Evolutionary conservation across 129 eudicot genomes (phyloP), one percentile per base, ranked within the genome.

Genomic region (Ambrosia artemisiifolia): DNA sequence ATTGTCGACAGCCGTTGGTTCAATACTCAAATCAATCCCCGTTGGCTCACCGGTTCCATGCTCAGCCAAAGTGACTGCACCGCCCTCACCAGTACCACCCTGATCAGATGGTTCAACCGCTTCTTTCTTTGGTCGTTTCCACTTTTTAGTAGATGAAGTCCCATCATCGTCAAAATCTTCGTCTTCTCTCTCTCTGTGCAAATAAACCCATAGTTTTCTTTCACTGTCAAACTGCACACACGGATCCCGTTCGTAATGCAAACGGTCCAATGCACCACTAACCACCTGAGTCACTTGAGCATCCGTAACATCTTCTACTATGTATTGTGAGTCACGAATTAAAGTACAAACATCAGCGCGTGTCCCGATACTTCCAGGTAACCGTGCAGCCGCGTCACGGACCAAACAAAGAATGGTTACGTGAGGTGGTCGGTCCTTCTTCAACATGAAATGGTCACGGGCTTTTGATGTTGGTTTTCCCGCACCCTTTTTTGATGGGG

Each of bases 131-230:
- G 82, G 99, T 75, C 97, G 77, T 77, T 89, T 90, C 99, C 99
- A 95, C 76, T 95, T 95, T 82, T 95, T 95, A 2, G 99, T 95
- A n/a, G 97, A 90, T 0, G 97, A 91, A 57, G 99, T 95, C 57
- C 99, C 99, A 47, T 95, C 99, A 76, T 95, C 99, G 64, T 95
- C 99, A 30, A 95, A 95, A 82, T 95, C 99, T 70, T 95, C 99
- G 68, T 95, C 99, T 68, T 90, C 99, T 74, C 97, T 80, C 2
- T 95, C 99, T 74, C 99, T 70, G 48, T 95, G 99, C 67, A 95
- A 80, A 81, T 95, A 95, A 67, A 86, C 96, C 99, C 99, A 95
- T 72, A 95, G 78, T 76, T 95, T 95, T 64, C 95, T 78, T 42
- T 91, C 99, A 3, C 88, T 89, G 11, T 95, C 99, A 73, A 88